Conservation (phyloP, 2,329 filamentous ascomycete genomes). For the Macrophomina phaseolina region DNA sequence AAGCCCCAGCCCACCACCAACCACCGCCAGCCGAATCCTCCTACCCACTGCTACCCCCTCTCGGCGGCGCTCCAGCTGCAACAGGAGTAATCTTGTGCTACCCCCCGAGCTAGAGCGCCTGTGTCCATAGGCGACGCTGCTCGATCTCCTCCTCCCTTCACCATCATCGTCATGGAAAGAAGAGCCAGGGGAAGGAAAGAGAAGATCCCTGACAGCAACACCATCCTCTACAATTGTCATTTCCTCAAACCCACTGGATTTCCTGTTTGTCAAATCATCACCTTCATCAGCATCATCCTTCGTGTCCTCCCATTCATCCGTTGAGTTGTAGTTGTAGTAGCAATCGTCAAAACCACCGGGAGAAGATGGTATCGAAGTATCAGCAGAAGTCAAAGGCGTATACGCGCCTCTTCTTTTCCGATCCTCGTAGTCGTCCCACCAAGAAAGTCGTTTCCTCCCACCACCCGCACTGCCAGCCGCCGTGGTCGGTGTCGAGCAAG, state of each 20-base stretch:
- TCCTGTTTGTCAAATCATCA: conserved; percentile 18
- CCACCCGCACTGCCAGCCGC: conserved; percentile 18
- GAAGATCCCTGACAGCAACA: conserved; percentile 16
- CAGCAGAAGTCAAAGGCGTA: conserved; percentile 9
- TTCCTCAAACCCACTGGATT: conserved; percentile 23
- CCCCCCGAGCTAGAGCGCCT: conserved; percentile 20
- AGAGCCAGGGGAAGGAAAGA: conserved; percentile 6
- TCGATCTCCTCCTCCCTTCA: background rate
- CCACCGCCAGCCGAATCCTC: conserved; percentile 12
- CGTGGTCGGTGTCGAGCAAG: conserved; percentile 17
- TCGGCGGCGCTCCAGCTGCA: conserved; percentile 17
- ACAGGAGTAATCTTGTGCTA: conserved; percentile 2
- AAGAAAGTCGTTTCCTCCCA: conserved; percentile 26
- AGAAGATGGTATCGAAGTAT: conserved; percentile 13
- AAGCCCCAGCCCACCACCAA: conserved; percentile 20
- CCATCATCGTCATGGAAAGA: conserved; percentile 15
- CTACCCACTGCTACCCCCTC: conserved; percentile 3
- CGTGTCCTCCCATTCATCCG: conserved; percentile 17
- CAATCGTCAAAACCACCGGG: conserved; percentile 17
- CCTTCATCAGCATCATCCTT: conserved; percentile 17
- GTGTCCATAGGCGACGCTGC: conserved; percentile 13
- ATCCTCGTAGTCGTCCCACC: conserved; percentile 26
- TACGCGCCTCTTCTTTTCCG: conserved; percentile 14
- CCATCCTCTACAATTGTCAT: conserved; percentile 24
- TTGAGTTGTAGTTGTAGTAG: background rate